Evolutionary conservation across 345 rosid genomes (phyloP).

Genomic region (Tarenaya hassleriana): DNA sequence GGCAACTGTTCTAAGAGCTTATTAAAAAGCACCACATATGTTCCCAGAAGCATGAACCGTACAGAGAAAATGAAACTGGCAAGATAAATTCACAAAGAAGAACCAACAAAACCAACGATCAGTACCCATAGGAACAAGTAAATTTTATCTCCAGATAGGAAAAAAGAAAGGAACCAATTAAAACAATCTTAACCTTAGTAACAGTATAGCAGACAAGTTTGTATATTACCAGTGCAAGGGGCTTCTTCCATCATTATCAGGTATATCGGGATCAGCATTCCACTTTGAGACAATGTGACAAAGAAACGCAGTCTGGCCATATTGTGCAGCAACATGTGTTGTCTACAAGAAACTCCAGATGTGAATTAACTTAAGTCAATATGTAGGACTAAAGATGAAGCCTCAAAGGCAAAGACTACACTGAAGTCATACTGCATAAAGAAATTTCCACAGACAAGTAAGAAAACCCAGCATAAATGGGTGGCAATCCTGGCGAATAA

Average conservation of each 20-base stretch:
- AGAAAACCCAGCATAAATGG: no score
- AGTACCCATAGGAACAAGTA: slow-evolving; percentile 4
- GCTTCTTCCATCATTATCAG: slow-evolving; percentile 94
- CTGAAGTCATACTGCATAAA: not conserved
- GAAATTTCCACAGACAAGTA: slow-evolving; percentile 5
- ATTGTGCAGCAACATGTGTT: slow-evolving; percentile 95
- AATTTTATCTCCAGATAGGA: no score
- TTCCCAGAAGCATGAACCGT: no score
- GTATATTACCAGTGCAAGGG: slow-evolving; percentile 90
- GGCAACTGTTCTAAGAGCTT: no score
- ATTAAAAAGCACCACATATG: no score
- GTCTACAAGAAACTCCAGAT: slow-evolving; percentile 48
- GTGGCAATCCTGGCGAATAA: no score
- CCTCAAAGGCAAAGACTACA: not conserved
- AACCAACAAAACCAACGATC: slow-evolving; percentile 12
- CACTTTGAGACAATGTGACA: slow-evolving; percentile 88
- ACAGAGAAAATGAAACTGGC: not conserved
- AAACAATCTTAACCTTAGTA: not conserved
- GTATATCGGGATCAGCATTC: slow-evolving; percentile 96
- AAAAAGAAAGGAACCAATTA: slow-evolving; percentile 5
- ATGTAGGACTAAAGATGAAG: slow-evolving; percentile 15
- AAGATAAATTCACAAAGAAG: not conserved
- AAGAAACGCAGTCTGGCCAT: slow-evolving; percentile 96
- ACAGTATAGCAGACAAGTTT: slow-evolving; percentile 12
- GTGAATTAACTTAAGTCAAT: slow-evolving; percentile 26